Conservation (phyloP, 2,329 filamentous ascomycete genomes). For the Trematosphaeria pertusa region DNA sequence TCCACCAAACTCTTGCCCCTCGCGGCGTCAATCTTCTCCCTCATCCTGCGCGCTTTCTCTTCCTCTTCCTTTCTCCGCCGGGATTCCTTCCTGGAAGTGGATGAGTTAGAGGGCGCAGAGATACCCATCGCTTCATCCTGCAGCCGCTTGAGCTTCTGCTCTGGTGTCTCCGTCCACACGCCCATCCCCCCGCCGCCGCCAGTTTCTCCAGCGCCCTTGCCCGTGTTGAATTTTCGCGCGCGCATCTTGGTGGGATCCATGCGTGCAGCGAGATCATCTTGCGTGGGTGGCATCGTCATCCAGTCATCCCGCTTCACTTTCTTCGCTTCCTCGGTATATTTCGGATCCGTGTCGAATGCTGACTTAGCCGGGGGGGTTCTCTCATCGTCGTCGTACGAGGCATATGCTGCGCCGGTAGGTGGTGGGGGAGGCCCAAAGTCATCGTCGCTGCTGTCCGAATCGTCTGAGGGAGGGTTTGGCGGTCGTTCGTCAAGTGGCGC, state of each 20-base stretch:
- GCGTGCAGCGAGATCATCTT: constrained; percentile 62
- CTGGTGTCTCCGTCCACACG: constrained; percentile 90
- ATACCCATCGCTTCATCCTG: constrained; percentile 85
- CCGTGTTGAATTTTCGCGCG: constrained; percentile 81
- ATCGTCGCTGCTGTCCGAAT: constrained; percentile 49
- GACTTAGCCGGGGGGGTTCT: constrained; percentile 23
- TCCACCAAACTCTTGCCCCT: constrained; percentile 55
- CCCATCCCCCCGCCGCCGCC: constrained; percentile 57
- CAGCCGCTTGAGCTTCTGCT: constrained; percentile 81
- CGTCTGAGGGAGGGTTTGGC: constrained; percentile 43
- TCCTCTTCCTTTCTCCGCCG: constrained; percentile 49
- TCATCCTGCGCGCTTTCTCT: constrained; percentile 58
- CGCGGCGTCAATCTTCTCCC: constrained; percentile 60
- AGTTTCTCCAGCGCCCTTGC: constrained; percentile 62
- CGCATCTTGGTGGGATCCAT: constrained; percentile 85
- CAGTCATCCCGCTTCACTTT: constrained; percentile 75
- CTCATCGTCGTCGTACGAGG: constrained; percentile 18
- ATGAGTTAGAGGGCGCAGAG: constrained; percentile 48
- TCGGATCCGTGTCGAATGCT: constrained; percentile 41
- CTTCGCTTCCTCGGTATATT: constrained; percentile 38
- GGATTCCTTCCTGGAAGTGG: constrained; percentile 34
- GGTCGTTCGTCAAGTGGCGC: constrained; percentile 57
- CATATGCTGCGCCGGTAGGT: constrained; percentile 27
- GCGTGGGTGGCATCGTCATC: constrained; percentile 60
- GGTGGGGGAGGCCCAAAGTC: constrained; percentile 57